Base-by-base conservation (phyloP, 2,329 filamentous ascomycete species). In the Chalara sp. region DNA sequence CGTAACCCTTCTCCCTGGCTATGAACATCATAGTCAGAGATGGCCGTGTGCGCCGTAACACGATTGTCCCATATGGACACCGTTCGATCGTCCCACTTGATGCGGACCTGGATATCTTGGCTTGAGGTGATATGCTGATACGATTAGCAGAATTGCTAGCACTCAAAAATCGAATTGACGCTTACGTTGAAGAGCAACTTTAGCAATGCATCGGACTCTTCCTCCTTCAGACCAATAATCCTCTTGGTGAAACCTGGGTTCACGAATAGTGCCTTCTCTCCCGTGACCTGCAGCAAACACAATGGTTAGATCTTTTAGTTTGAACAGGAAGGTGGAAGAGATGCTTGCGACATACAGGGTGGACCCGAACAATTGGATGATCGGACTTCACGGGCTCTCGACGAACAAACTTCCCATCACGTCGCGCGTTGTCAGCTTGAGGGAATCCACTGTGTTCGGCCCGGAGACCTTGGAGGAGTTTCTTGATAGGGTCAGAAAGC, bases 161-260 rank as follows among this genome's bases (percentile, higher is more conserved):
- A 32, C 13, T 21, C 6, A 45, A 30, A 11, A 45, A 3, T 30
- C 7, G 28, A 32, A 10, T 8, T 10, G n/a, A 11, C 21, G 11
- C 44, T 35, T 46, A 46, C 44, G 5, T 49, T 78, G 64, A 83
- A 89, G n/a, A 89, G 69, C 71, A 89, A 88, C 59, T 87, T 86
- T 51, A 89, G 74, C 21, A 89, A 70, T 44, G 76, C 76, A 56
- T 93, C 88, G 1, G 83, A 88, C 64, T 95, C 89, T 64, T 93
- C 89, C 62, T 89, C 87, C 70, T 95, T 93, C 62, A 84, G 78
- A 10, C 87, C 87, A 1, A 90, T 78, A 49, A 95, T 91, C 31
- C 83, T 75, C 39, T 87, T 83, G 4, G 87, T 91, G 70, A 92
- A 83, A 85, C 52, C 86, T 1, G 84, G 84, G 65, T 92, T 93